Evolutionary conservation across 441 rosid genomes (phyloP), one percentile per base, ranked within the genome.

Genomic region (Erodium trifolium): DNA sequence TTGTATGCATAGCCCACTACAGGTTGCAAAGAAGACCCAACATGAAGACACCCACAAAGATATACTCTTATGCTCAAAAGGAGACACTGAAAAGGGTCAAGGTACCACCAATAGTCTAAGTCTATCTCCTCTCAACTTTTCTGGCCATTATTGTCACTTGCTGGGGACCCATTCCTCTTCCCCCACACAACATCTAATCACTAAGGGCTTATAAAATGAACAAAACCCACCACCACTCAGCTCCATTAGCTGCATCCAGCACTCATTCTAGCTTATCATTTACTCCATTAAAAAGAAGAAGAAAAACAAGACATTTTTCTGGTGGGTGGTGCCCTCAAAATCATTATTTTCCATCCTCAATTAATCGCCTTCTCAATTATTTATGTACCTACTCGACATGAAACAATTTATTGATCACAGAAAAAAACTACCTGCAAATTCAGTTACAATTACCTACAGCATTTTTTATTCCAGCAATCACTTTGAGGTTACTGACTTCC

Each of bases 141-240:
- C 74, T 65, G 76, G 67, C 76, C 75, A 81, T 83, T 86, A 84
- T 82, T 82, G 81, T 31, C 76, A 79, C 57, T 71, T 72, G 72
- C 59, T 13, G 55, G 74, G 85, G 75, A 62, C 78, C 84, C 70
- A 70, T 76, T 37, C 41, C 41, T 37, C 41, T 37, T 37, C 41
- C 4, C 41, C 41, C 8, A 37, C 41, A 37, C 41, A 37, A 37
- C 41, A 37, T 37, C 41, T 37, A 37, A 37, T 37, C 79, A 75
- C 34, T 67, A 66, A 68, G 73, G 70, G 71, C 64, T 68, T 55
- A 71, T 16, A 68, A 69, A 62, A 64, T 60, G 71, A 70, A 60
- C 68, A 8, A 66, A 67, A 75, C 77, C 82, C 63, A 65, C 81
- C 82, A 78, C 81, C 59, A 60, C 43, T 66, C 41, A 37, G 7